phyloP scores from a whole-genome alignment of 805 yeast genomes.

The Schwanniomyces occidentalis region DNA sequence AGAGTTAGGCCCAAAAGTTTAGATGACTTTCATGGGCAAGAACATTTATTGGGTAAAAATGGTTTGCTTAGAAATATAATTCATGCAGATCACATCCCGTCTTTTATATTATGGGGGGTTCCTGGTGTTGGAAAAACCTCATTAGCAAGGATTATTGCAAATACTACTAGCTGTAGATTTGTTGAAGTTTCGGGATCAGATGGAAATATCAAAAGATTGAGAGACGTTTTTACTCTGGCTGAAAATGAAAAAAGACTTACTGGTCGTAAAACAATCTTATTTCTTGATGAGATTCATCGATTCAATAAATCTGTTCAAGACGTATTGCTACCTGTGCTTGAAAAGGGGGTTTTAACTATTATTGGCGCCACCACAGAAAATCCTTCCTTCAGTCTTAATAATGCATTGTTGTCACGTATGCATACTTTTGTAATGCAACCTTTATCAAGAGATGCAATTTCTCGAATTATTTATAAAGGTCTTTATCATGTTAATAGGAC shows the following conservation, averaged over 20 bases:
- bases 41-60: conserved; percentile 35
- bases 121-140: conserved; percentile 49
- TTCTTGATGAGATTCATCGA: conserved; percentile 46
- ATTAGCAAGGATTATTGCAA: conserved; percentile 40
- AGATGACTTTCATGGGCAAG: conserved; percentile 44
- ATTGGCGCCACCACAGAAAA: conserved; percentile 66
- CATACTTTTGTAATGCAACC: conserved; percentile 47
- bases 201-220: conserved; percentile 33
- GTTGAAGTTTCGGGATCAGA: conserved; percentile 44
- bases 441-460: conserved; percentile 29
- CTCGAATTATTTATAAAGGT: conserved; percentile 36
- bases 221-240: conserved; percentile 37
- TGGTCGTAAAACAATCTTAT: conserved; percentile 42
- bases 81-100: conserved; percentile 34
- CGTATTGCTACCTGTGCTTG: conserved; percentile 41
- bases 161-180: conserved; percentile 29
- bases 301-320: conserved; percentile 46
- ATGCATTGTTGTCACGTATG: conserved; percentile 44
- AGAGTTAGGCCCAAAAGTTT: conserved; percentile 38
- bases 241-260: conserved; percentile 36
- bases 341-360: conserved; percentile 38
- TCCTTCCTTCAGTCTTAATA: conserved; percentile 44
- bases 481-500: conserved; percentile 53
- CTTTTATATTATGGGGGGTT: conserved; percentile 44
- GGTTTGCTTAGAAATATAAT: conserved; percentile 39